Conservation (phyloP, 805 yeast genomes). For the Yueomyces sp. region DNA sequence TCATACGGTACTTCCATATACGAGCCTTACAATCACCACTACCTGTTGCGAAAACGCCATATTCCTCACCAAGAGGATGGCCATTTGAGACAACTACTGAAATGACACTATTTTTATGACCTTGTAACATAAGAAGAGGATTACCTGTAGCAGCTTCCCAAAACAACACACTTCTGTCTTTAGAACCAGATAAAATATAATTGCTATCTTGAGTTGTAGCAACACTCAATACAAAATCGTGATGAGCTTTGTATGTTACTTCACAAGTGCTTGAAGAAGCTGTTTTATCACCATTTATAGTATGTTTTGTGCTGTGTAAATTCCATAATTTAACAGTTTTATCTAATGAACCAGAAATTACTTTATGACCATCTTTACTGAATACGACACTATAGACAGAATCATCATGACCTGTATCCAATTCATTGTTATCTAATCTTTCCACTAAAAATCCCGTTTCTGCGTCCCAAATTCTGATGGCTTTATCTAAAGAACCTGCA, state of each 20-base stretch:
- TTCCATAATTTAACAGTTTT: conserved; percentile 95
- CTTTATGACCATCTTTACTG: conserved; percentile 81
- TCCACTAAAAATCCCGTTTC: conserved; percentile 86
- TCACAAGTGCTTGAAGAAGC: conserved; percentile 49
- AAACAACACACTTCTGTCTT: conserved; percentile 92
- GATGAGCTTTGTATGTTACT: conserved; percentile 89
- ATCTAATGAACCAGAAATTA: conserved; percentile 90
- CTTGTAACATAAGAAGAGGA: conserved; percentile 89
- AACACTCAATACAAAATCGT: conserved; percentile 88
- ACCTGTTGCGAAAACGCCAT: conserved; percentile 91
- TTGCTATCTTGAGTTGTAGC: conserved; percentile 90
- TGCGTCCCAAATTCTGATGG: conserved; percentile 95
- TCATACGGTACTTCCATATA: conserved; percentile 62
- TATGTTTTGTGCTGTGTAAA: conserved; percentile 33
- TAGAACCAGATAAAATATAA: conserved; percentile 86
- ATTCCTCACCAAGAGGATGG: conserved; percentile 40
- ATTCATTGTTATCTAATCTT: conserved; percentile 74
- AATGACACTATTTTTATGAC: conserved; percentile 91
- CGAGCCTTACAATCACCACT: conserved; percentile 96
- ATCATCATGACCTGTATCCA: conserved; percentile 90
- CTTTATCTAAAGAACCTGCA: conserved; percentile 93
- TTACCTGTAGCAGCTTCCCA: conserved; percentile 92
- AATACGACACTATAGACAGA: conserved; percentile 92
- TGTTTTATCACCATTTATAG: neutral
- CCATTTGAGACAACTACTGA: conserved; percentile 85